Evolutionary conservation across 2,329 filamentous ascomycete genomes (phyloP).

Genomic region (Pseudogymnoascus sp.): DNA sequence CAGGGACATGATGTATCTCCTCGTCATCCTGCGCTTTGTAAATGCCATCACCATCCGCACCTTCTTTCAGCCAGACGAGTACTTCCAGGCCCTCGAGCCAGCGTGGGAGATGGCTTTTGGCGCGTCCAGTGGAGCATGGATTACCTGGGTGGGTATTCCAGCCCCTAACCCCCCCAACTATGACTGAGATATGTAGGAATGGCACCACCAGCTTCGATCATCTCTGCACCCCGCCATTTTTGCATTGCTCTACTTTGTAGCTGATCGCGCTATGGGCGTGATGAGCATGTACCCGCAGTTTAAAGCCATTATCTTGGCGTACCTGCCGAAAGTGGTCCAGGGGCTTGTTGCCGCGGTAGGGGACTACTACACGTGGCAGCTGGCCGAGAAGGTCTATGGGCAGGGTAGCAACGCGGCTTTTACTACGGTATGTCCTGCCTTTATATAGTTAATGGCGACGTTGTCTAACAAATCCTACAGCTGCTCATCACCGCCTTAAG

Average conservation of each 20-base stretch:
- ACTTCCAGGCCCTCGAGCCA: constrained; percentile 90
- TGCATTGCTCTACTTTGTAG: constrained; percentile 59
- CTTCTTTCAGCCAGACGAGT: constrained; percentile 98
- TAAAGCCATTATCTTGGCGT: constrained; percentile 59
- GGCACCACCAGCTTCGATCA: constrained; percentile 77
- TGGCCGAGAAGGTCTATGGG: constrained; percentile 68
- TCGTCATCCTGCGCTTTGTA: constrained; percentile 63
- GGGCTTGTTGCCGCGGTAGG: constrained; percentile 66
- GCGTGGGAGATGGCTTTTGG: constrained; percentile 89
- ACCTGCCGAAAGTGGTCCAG: constrained; percentile 67
- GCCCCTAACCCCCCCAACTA: neutral
- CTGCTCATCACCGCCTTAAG: constrained; percentile 63
- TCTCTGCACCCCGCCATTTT: constrained; percentile 89
- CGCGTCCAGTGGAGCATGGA: constrained; percentile 66
- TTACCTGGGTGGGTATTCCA: constrained; percentile 72
- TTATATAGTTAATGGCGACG: neutral
- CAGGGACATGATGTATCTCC: constrained; percentile 22
- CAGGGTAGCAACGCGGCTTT: constrained; percentile 51
- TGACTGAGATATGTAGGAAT: constrained; percentile 58
- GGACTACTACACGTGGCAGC: constrained; percentile 82
- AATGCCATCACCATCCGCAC: constrained; percentile 74
- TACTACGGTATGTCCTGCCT: constrained; percentile 49
- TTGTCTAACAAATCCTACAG: constrained; percentile 33
- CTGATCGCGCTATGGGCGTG: constrained; percentile 46
- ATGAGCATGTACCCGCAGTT: constrained; percentile 45